Base-by-base conservation (phyloP, 257 asterid species). In the Gardenia jasminoides region DNA sequence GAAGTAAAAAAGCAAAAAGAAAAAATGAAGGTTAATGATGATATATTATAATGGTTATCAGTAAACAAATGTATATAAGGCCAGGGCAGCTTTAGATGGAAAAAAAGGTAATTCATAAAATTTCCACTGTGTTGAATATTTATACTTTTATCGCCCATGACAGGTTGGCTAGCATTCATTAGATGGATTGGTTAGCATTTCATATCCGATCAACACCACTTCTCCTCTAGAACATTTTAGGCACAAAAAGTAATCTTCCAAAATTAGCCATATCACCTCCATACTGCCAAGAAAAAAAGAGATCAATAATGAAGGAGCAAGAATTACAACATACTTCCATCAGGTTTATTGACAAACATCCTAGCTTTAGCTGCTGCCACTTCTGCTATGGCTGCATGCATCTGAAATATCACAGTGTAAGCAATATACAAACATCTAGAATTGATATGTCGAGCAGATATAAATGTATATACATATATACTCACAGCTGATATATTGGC, bases 281-380 rank as follows among this genome's bases (percentile, higher is more conserved):
- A 80, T 68, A 16, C 48, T 30, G 46, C 71, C 56, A 56, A 41
- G n/a, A 67, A 46, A 2, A 46, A 10, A 28, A 7, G 19, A 48
- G 12, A 68, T 73, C 36, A 50, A 75, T 54, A 41, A 48, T 50
- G 58, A 75, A 65, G 30, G 76, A 68, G 52, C 36, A 54, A 79
- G 31, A 58, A 31, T 66, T 11, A 67, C 10, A 31, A 85, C 98
- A 78, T 89, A 95, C 99, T 96, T 90, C 99, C 99, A 86, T 96
- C 97, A 64, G 99, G 99, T 82, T 96, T 93, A 90, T 93, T 92
- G 66, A 90, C 76, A 84, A 96, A 96, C 99, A 96, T 96, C 77
- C 99, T 91, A 20, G 99, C 97, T 90, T 96, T 96, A 33, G 99
- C 99, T 39, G 99, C 99, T 44, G 99, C 99, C 67, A 96, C 99